Evolutionary conservation across 306 rosid species (phyloP).

Genomic region (Ormosia emarginata): DNA sequence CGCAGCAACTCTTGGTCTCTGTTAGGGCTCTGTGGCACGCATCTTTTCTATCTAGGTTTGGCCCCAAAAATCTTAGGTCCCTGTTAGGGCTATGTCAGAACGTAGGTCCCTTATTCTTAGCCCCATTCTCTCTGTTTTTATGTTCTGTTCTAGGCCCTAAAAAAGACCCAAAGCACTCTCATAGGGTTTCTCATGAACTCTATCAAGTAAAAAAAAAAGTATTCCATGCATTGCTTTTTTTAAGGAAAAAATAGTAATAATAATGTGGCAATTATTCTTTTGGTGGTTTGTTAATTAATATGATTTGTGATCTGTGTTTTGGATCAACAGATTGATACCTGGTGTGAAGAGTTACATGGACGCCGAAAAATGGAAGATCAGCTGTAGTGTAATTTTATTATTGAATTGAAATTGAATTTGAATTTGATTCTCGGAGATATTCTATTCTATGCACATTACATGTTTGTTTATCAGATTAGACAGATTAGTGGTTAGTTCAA

Average conservation of each 20-base stretch:
- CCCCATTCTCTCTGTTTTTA: no score
- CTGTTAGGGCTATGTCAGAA: no score
- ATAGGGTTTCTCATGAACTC: slow-evolving; percentile 36
- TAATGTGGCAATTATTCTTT: background rate
- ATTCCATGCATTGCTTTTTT: background rate
- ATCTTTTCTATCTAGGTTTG: no score
- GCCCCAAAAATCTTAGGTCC: no score
- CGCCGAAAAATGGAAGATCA: slow-evolving; percentile 42
- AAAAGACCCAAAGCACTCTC: slow-evolving; percentile 32
- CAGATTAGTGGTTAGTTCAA: slow-evolving; percentile 3
- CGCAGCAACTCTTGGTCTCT: no score
- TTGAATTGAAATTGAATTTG: background rate
- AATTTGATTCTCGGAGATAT: background rate
- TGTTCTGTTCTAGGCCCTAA: no score
- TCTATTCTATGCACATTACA: background rate
- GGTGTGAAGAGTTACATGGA: slow-evolving; percentile 39
- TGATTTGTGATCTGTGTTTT: no score
- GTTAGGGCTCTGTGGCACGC: no score
- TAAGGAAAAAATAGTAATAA: no score
- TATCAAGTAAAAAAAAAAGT: slow-evolving; percentile 35
- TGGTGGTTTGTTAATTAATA: background rate
- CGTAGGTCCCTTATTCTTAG: no score
- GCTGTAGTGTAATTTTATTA: background rate
- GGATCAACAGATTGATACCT: slow-evolving; percentile 44
- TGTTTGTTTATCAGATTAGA: background rate